Evolutionary conservation across 495 filamentous ascomycete genomes (phyloP).

Genomic region (Xylaria cubensis): DNA sequence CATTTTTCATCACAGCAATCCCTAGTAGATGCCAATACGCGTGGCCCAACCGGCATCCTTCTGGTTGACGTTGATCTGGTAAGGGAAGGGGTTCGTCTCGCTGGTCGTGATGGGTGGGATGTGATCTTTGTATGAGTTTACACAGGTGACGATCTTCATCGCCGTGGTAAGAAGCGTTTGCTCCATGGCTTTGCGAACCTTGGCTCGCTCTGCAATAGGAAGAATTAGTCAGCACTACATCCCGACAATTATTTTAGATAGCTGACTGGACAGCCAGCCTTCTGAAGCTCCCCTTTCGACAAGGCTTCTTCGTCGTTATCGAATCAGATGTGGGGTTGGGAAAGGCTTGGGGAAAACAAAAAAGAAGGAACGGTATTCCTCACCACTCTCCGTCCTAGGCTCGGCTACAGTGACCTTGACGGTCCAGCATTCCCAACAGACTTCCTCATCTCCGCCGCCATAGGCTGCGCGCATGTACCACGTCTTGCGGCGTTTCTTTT

Average conservation of each 20-base stretch:
- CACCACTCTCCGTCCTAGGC: slow-evolving; percentile 87
- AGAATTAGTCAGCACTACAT: slow-evolving; percentile 18
- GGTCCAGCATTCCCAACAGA: slow-evolving; percentile 96
- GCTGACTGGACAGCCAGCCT: not conserved
- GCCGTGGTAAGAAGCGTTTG: slow-evolving; percentile 83
- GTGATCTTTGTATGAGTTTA: slow-evolving; percentile 90
- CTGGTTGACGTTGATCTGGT: slow-evolving; percentile 86
- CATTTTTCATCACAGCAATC: not conserved
- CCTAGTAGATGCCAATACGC: slow-evolving; percentile 77
- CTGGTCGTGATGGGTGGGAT: slow-evolving; percentile 96
- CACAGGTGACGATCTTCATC: slow-evolving; percentile 84
- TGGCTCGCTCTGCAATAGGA: slow-evolving; percentile 69
- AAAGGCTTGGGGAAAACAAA: not conserved
- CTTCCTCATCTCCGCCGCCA: slow-evolving; percentile 82
- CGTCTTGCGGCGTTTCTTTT: slow-evolving; percentile 83
- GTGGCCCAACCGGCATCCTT: slow-evolving; percentile 78
- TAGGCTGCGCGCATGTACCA: slow-evolving; percentile 82
- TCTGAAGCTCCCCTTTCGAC: not conserved
- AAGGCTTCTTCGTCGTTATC: not conserved
- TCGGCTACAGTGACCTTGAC: slow-evolving; percentile 89
- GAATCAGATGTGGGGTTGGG: not conserved
- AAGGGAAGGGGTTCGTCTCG: slow-evolving; percentile 93
- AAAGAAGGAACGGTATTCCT: slow-evolving; percentile 29
- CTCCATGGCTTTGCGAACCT: slow-evolving; percentile 87
- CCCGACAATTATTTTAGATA: not conserved